phyloP scores from a whole-genome alignment of 352 stramenopile species.

The Pythium phragmitis region DNA sequence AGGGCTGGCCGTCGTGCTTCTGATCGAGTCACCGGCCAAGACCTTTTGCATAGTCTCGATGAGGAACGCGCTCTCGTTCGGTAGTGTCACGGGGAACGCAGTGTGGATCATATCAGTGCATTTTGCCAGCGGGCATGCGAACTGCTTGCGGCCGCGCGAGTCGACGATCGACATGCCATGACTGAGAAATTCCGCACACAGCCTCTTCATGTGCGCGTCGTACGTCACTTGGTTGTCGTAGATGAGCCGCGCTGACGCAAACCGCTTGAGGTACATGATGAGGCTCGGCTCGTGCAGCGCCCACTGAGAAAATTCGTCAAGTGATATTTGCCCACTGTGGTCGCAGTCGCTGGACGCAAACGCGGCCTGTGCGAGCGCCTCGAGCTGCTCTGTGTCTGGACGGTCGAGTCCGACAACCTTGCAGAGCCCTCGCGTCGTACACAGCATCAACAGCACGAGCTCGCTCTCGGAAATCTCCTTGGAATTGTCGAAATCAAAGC shows the following conservation, averaged over 20 bases:
- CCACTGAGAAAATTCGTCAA: slow-evolving; percentile 64
- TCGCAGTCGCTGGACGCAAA: slow-evolving; percentile 63
- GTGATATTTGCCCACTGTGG: slow-evolving; percentile 53
- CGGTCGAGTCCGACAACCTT: slow-evolving; percentile 62
- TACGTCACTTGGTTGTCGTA: slow-evolving; percentile 69
- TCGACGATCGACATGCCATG: slow-evolving; percentile 21
- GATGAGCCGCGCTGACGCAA: slow-evolving; percentile 60
- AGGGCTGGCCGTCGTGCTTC: neutral
- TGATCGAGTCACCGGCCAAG: slow-evolving; percentile 6
- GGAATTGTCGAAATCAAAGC: slow-evolving; percentile 80
- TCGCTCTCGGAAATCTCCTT: slow-evolving; percentile 64
- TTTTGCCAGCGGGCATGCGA: slow-evolving; percentile 38
- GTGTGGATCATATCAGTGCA: slow-evolving; percentile 46
- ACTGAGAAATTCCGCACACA: slow-evolving; percentile 53
- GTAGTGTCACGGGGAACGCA: slow-evolving; percentile 32
- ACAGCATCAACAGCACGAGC: slow-evolving; percentile 72
- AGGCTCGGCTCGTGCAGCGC: slow-evolving; percentile 46
- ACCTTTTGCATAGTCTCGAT: slow-evolving; percentile 45
- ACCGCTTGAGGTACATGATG: slow-evolving; percentile 55
- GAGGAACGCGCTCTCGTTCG: slow-evolving; percentile 44
- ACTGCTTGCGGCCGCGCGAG: slow-evolving; percentile 26
- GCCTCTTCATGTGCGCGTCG: slow-evolving; percentile 54
- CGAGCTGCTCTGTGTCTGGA: slow-evolving; percentile 48
- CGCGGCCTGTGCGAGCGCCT: slow-evolving; percentile 44
- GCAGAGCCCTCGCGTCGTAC: slow-evolving; percentile 66